phyloP scores from a whole-genome alignment of 1,284 basidiomycete genomes.

The Cutaneotrichosporon cutaneum region DNA sequence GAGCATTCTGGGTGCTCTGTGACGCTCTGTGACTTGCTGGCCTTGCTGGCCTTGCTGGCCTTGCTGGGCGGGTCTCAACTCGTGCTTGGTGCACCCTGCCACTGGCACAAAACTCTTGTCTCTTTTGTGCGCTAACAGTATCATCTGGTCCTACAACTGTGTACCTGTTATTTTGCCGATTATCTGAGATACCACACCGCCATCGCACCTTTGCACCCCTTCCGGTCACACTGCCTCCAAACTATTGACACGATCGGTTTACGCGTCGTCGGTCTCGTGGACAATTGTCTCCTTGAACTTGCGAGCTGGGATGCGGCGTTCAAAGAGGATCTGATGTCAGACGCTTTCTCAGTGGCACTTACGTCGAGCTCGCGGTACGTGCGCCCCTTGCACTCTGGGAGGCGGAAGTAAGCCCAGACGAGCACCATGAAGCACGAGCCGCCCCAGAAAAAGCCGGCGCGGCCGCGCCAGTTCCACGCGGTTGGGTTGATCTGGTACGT shows the following conservation, averaged over 20 bases:
- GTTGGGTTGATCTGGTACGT: constrained; percentile 27
- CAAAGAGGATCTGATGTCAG: constrained; percentile 27
- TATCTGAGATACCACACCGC: not conserved
- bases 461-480: constrained; percentile 31
- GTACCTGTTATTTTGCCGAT: not conserved
- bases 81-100: too few species aligned
- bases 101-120: not conserved
- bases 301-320: constrained; percentile 35
- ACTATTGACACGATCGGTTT: too few species aligned
- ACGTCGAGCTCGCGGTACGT: constrained; percentile 54
- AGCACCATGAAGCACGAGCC: constrained; percentile 31
- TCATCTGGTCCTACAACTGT: not conserved
- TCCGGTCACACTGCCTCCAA: too few species aligned
- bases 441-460: constrained; percentile 52
- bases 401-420: constrained; percentile 31
- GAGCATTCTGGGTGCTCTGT: too few species aligned
- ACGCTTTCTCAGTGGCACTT: not conserved
- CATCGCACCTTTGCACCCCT: not conserved
- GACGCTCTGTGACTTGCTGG: too few species aligned
- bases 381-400: constrained; percentile 43
- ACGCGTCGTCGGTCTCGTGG: constrained; percentile 17
- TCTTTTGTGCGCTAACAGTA: not conserved
- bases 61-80: too few species aligned
- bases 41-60: too few species aligned
- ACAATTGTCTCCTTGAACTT: constrained; percentile 31